Evolutionary conservation across 1,284 basidiomycete species (phyloP).

Genomic region (Boletus sp.): DNA sequence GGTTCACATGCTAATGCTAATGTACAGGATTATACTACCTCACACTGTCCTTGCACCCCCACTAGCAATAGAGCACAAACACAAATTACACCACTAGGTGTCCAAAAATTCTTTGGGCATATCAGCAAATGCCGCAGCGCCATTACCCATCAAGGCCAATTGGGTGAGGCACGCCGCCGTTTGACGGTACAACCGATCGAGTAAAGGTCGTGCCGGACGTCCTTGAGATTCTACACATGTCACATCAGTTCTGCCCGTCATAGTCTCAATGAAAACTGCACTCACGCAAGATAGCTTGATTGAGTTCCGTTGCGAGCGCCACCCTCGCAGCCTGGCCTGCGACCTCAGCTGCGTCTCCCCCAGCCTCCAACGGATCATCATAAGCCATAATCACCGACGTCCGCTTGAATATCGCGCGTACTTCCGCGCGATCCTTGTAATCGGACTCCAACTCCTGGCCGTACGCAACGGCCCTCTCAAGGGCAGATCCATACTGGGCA

Average conservation of each 20-base stretch:
- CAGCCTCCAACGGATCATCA: conserved; percentile 67
- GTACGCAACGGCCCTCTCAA: conserved; percentile 68
- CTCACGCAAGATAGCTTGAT: conserved; percentile 80
- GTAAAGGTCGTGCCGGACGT: conserved; percentile 65
- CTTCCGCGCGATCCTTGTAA: conserved; percentile 68
- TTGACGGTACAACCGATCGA: conserved; percentile 78
- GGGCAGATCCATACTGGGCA: conserved; percentile 55
- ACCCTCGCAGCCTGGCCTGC: conserved; percentile 68
- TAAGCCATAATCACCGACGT: conserved; percentile 81
- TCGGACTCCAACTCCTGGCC: conserved; percentile 71
- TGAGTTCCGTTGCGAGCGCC: conserved; percentile 73
- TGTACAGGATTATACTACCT: conserved; percentile 30
- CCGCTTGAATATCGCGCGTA: conserved; percentile 65
- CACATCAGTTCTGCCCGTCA: conserved; percentile 10
- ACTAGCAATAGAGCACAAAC: neutral
- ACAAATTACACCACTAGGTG: conserved; percentile 17
- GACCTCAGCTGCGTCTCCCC: conserved; percentile 64
- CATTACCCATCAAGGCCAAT: conserved; percentile 69
- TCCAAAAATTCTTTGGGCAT: conserved; percentile 71
- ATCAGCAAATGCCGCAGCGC: conserved; percentile 79
- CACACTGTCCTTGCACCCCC: conserved; percentile 15
- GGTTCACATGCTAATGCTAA: conserved; percentile 15
- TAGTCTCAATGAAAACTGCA: conserved; percentile 19
- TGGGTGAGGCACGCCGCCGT: conserved; percentile 65
- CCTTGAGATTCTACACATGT: conserved; percentile 69